phyloP scores from a whole-genome alignment of 2,329 filamentous ascomycete genomes.

The Aspergillaceae sp. region DNA sequence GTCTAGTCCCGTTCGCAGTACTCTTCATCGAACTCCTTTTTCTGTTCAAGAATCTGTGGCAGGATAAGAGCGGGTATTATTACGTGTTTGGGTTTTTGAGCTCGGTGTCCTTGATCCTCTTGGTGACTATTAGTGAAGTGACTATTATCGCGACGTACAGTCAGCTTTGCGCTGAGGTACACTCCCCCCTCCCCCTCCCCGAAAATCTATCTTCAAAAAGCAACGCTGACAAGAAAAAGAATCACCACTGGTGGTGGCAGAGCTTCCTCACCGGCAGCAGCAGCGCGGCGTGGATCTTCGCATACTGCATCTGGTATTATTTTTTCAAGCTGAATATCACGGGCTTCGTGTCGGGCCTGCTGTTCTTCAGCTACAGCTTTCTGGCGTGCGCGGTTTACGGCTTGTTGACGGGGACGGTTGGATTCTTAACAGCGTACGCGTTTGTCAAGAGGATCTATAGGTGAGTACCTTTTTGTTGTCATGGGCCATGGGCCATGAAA shows the following conservation, averaged over 20 bases:
- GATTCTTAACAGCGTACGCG: conserved; percentile 73
- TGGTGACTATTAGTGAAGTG: conserved; percentile 71
- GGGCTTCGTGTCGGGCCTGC: conserved; percentile 66
- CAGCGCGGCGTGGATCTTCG: conserved; percentile 71
- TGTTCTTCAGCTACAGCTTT: conserved; percentile 81
- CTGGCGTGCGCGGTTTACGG: conserved; percentile 75
- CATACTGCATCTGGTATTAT: conserved; percentile 80
- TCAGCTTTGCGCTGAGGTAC: conserved; percentile 66
- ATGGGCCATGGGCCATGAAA: no score
- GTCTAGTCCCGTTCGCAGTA: conserved; percentile 74
- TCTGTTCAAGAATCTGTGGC: conserved; percentile 79
- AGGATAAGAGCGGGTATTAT: conserved; percentile 86
- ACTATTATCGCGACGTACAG: conserved; percentile 76
- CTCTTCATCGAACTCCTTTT: conserved; percentile 83
- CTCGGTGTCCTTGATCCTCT: conserved; percentile 61
- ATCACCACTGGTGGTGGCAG: conserved; percentile 91
- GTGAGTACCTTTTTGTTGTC: conserved; percentile 39
- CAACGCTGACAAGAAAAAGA: conserved; percentile 34
- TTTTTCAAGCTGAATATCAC: conserved; percentile 69
- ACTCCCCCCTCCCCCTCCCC: neutral
- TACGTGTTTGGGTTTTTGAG: conserved; percentile 83
- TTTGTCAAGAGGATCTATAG: conserved; percentile 79
- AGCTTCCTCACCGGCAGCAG: conserved; percentile 71
- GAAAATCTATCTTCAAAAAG: no score
- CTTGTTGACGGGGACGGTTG: conserved; percentile 71